Evolutionary conservation across 164 flowering plant species (phyloP).

Genomic region (Stephania yunnanensis): DNA sequence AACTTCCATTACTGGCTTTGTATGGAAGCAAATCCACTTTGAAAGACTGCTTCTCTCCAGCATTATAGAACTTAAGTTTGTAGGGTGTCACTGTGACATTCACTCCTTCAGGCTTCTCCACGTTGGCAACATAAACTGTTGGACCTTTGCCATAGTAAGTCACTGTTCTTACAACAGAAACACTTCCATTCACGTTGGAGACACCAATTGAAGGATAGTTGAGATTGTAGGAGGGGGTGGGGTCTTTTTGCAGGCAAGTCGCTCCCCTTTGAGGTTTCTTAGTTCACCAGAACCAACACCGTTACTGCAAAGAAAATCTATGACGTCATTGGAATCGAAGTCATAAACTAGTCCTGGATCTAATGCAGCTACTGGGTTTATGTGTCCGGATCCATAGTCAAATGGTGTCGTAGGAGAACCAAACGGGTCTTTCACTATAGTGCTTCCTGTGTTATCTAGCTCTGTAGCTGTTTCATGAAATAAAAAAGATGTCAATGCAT

Average conservation of each 20-base stretch:
- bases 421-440: constrained; percentile 20
- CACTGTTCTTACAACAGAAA: constrained; percentile 40
- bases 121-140: constrained; percentile 27
- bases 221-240: constrained; percentile 32
- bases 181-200: constrained; percentile 37
- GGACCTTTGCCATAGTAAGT: constrained; percentile 46
- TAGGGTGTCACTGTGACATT: constrained; percentile 31
- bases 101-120: constrained; percentile 40
- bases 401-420: constrained; percentile 36
- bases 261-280: constrained; percentile 36
- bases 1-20: constrained; percentile 31
- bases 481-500: neutral
- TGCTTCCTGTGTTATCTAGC: constrained; percentile 22
- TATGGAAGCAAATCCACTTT: constrained; percentile 33
- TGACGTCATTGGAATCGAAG: constrained; percentile 24
- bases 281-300: constrained; percentile 37
- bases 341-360: constrained; percentile 55
- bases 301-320: constrained; percentile 39
- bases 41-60: constrained; percentile 41
- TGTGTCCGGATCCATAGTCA: constrained; percentile 50
- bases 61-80: constrained; percentile 27
- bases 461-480: neutral
- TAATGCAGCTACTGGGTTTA: constrained; percentile 35
- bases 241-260: constrained; percentile 21
- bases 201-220: constrained; percentile 62